Conservation (phyloP, 2,329 filamentous ascomycete genomes). For the Talaromyces islandicus region DNA sequence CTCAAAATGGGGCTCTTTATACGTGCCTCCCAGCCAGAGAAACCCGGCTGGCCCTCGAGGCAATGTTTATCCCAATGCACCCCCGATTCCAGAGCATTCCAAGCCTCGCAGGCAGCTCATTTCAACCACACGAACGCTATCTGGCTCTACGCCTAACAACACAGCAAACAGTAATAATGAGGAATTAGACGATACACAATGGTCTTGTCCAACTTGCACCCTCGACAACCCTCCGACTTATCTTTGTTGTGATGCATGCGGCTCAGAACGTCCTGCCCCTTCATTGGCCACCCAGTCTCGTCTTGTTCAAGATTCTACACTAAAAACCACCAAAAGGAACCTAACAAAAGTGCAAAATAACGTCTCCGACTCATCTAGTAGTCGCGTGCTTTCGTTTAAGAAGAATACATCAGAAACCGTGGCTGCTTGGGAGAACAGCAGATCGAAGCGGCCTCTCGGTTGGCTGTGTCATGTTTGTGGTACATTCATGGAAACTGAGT, state of each 20-base stretch:
- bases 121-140: not conserved
- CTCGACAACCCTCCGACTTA: conserved; percentile 56
- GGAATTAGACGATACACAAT: conserved; percentile 36
- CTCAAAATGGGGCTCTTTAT: conserved; percentile 53
- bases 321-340: not conserved
- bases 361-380: conserved; percentile 4
- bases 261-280: conserved; percentile 46
- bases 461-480: conserved; percentile 56
- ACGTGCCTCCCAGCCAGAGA: conserved; percentile 48
- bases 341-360: conserved; percentile 1
- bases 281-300: conserved; percentile 26
- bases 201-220: conserved; percentile 58
- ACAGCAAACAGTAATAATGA: conserved; percentile 21
- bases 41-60: conserved; percentile 45
- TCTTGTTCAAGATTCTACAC: not conserved
- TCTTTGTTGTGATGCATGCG: conserved; percentile 57
- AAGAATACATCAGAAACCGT: conserved; percentile 30
- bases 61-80: conserved; percentile 27
- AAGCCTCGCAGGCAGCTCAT: conserved; percentile 11
- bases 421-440: conserved; percentile 33
- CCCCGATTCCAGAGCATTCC: conserved; percentile 26
- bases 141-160: conserved; percentile 9
- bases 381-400: conserved; percentile 20
- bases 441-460: conserved; percentile 45
- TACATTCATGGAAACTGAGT: conserved; percentile 58